Base-by-base conservation (phyloP, 208 protist genomes). In the Leishmania amazonensis region DNA sequence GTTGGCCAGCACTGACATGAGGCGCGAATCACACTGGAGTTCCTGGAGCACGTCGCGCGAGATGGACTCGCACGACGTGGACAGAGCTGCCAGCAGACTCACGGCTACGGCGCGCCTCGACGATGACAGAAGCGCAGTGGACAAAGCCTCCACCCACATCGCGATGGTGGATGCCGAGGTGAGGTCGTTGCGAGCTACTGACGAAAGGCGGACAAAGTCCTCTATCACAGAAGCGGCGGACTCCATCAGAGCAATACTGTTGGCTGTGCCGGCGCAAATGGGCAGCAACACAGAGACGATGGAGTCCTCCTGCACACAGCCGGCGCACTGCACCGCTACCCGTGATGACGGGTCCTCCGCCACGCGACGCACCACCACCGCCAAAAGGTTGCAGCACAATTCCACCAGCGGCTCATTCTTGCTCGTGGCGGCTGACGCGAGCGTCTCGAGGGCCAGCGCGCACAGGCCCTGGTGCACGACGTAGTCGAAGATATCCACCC, bases 241-340 rank as follows among this genome's bases (percentile, higher is more conserved):
- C 79, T 93, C 89, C 76, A 84, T 87, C 68, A 86, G 53, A 62
- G 45, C 72, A 60, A 53, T 81, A 72, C 53, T 85, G 80, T 76
- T 83, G 71, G 79, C 81, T 7, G 45, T 76, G 75, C 76, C 85
- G 13, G 49, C 54, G 74, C 90, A 94, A 31, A 95, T 83, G 3
- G 91, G 91, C 49, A 96, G 77, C 79, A 92, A 90, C 3, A 94
- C 75, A 38, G 60, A 58, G 35, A 83, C 74, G 42, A 96, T 78
- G 13, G 79, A 85, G 40, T 87, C 81, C 31, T 84, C 85, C 47
- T 86, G 58, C 1, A 88, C 67, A 6, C 91, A 85, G 40, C 72
- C 58, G 2, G 88, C 68, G 60, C 88, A 94, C 84, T 91, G 84
- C 73, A 79, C 73, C 28, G 83, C 80, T 45, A 85, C 76, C 3